These are phyloP conservation scores for Peronospora farinosa DNA, from an alignment of 352 stramenopile species.

Conservation along the genomic window DNA sequence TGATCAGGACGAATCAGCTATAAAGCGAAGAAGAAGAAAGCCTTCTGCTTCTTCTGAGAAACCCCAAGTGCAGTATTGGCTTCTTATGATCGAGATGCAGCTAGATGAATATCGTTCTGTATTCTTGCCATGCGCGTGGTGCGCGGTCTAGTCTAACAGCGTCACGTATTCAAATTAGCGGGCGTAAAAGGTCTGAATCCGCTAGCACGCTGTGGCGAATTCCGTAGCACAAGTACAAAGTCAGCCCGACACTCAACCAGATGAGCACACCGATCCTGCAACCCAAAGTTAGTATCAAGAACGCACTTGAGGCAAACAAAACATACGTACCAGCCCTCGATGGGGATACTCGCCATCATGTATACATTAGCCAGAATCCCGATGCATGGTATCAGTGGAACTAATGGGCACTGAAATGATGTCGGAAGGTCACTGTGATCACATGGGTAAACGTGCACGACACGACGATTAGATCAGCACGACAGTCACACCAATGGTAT, in stretches of 20 bases:
- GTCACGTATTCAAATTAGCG: conserved; percentile 22
- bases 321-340: conserved; percentile 42
- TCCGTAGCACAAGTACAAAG: conserved; percentile 74
- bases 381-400: conserved; percentile 51
- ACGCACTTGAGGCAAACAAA: neutral
- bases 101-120: neutral
- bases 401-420: conserved; percentile 55
- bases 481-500: neutral
- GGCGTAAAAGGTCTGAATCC: conserved; percentile 20
- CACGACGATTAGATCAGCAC: neutral
- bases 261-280: conserved; percentile 65
- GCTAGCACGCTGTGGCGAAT: conserved; percentile 66
- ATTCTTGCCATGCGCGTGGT: neutral
- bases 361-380: conserved; percentile 64
- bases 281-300: conserved; percentile 6
- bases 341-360: conserved; percentile 57
- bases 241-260: conserved; percentile 55
- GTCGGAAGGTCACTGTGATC: conserved; percentile 18
- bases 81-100: no score
- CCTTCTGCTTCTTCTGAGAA: no score
- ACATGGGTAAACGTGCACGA: conserved; percentile 3
- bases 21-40: no score
- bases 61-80: no score
- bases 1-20: conserved; percentile 25
- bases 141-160: neutral